Evolutionary conservation across 2,329 filamentous ascomycete genomes (phyloP), one percentile per base, ranked within the genome.

Genomic region (Nigrospora osmanthi): DNA sequence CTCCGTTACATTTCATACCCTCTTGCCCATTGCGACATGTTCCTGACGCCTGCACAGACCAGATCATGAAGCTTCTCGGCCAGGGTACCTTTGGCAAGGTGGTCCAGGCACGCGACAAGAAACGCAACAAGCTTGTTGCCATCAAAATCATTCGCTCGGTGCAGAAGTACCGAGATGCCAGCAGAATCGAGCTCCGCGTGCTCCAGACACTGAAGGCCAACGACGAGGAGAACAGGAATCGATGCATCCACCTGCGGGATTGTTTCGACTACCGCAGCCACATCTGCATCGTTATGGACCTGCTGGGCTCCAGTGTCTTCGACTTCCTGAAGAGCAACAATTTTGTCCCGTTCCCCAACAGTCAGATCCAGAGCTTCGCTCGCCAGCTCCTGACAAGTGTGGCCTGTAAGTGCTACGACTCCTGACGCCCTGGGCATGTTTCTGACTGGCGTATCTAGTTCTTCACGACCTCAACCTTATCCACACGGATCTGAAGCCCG

Each of bases 1-100:
- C 17, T 7, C n/a, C 15, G 15, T 13, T 17, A 11, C 14, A 15
- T 17, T 17, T 47, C 12, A n/a, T n/a, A 35, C n/a, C n/a, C n/a
- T n/a, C n/a, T n/a, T 16, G 38, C 38, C 12, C 10, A 16, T 19
- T 5, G 6, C n/a, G 1, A 23, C 34, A 28, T 28, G 23, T 28
- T 28, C 23, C 54, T 60, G 50, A 61, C 46, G 19, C 7, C 15
- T 42, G 3, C 4, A 23, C 54, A 95, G 90, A 97, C 65, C 82
- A 87, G 69, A 91, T 98, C 55, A 75, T 85, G 49, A 89, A 89
- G 55, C 76, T 97, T 28, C 83, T 98, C 12, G 93, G 93, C 17
- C 93, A 98, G 68, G 93, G 93, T 51, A 98, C 93, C 0, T 98
- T 98, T 62, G 93, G 93, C 60, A 98, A 98, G 66, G 93, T 98